Conservation (phyloP, 2,329 filamentous ascomycete genomes). For the Colletotrichum incanum region DNA sequence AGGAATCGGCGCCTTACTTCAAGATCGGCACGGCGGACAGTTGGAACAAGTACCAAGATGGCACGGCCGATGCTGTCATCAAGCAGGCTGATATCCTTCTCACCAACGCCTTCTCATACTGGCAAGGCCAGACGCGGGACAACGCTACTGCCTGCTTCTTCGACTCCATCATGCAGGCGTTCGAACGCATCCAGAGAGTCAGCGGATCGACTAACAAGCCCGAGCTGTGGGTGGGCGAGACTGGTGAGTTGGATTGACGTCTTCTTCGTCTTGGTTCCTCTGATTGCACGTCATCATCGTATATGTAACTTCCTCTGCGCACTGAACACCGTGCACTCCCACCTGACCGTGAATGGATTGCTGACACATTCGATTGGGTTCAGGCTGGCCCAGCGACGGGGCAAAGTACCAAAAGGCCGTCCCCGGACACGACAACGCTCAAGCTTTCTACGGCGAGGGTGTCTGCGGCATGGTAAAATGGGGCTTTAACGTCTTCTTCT, state of each 20-base stretch:
- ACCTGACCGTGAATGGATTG: background rate
- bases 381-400: constrained; percentile 75
- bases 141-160: constrained; percentile 74
- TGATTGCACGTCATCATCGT: background rate
- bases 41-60: constrained; percentile 81
- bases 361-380: constrained; percentile 13
- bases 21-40: constrained; percentile 79
- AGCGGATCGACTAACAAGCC: constrained; percentile 67
- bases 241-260: constrained; percentile 48
- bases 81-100: constrained; percentile 72
- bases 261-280: background rate
- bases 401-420: constrained; percentile 73
- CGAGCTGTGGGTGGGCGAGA: constrained; percentile 80
- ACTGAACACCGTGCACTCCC: background rate
- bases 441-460: constrained; percentile 72
- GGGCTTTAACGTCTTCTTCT: constrained; percentile 80
- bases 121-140: constrained; percentile 74
- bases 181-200: constrained; percentile 73
- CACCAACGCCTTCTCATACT: constrained; percentile 81
- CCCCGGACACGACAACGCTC: constrained; percentile 72
- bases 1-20: constrained; percentile 67
- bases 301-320: constrained; percentile 1
- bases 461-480: constrained; percentile 76
- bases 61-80: constrained; percentile 77
- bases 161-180: constrained; percentile 76